Evolutionary conservation across 2,329 filamentous ascomycete species (phyloP).

Genomic region (Triangularia setosa): DNA sequence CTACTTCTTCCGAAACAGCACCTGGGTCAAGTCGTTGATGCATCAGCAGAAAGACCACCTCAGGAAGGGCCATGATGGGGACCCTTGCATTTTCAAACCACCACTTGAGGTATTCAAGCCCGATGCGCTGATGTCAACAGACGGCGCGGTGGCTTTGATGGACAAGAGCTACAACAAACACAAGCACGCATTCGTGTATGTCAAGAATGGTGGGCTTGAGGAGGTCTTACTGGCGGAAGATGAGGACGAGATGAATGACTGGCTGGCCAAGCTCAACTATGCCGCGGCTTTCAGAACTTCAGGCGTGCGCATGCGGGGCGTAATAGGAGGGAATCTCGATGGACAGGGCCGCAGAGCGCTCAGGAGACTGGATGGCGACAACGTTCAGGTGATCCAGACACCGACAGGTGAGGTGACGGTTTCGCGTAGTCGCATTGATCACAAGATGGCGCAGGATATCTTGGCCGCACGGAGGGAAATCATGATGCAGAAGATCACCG

Average conservation of each 20-base stretch:
- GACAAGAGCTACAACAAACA: slow-evolving; percentile 90
- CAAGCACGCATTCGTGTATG: slow-evolving; percentile 90
- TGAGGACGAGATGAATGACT: slow-evolving; percentile 91
- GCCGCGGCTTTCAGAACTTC: slow-evolving; percentile 90
- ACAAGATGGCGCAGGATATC: slow-evolving; percentile 82
- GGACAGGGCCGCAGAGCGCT: slow-evolving; percentile 72
- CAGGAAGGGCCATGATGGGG: slow-evolving; percentile 69
- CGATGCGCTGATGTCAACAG: slow-evolving; percentile 87
- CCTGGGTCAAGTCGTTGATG: slow-evolving; percentile 89
- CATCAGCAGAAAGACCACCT: slow-evolving; percentile 80
- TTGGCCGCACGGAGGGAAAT: slow-evolving; percentile 75
- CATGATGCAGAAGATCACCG: slow-evolving; percentile 77
- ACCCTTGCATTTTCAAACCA: slow-evolving; percentile 83
- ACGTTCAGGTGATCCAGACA: slow-evolving; percentile 60
- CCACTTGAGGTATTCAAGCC: slow-evolving; percentile 90
- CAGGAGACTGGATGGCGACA: slow-evolving; percentile 64
- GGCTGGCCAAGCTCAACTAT: slow-evolving; percentile 94
- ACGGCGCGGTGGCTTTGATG: slow-evolving; percentile 82
- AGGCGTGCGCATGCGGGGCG: slow-evolving; percentile 83
- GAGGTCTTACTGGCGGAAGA: slow-evolving; percentile 88
- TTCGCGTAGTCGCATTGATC: slow-evolving; percentile 69
- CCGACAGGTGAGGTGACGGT: slow-evolving; percentile 71
- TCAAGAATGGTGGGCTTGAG: slow-evolving; percentile 80
- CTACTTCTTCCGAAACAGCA: slow-evolving; percentile 91
- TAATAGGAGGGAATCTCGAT: slow-evolving; percentile 80